A percentile compares a stretch with the other conserved stretches of the same genome.
Evolutionary conservation across 2,329 filamentous ascomycete genomes (phyloP).

Genomic region (Cercospora citrullina): DNA sequence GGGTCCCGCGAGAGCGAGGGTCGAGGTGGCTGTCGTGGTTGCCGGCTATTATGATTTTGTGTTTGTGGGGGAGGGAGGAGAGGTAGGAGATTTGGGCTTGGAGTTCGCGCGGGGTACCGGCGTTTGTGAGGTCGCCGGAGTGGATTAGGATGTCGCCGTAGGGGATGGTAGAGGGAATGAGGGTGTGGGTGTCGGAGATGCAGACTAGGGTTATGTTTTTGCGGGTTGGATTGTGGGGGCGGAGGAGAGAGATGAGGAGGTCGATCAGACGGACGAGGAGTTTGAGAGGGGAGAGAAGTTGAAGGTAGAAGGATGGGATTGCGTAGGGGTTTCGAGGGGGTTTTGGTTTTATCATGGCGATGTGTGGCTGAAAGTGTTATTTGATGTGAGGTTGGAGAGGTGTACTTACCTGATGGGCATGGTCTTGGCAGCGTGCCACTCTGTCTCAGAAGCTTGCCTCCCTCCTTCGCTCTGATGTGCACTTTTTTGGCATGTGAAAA

Average conservation of each 20-base stretch:
- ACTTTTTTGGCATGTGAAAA: too few relatives aligned
- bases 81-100: conserved; percentile 87
- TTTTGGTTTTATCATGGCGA: conserved; percentile 5
- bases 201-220: conserved; percentile 74
- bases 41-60: conserved; percentile 81
- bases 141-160: conserved; percentile 84
- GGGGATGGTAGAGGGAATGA: conserved; percentile 58
- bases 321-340: conserved; percentile 30
- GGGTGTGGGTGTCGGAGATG: conserved; percentile 84
- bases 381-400: not conserved
- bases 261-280: conserved; percentile 45
- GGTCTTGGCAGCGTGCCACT: not conserved
- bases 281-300: conserved; percentile 40
- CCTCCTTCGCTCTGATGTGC: not conserved
- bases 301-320: conserved; percentile 28
- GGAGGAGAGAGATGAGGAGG: conserved; percentile 62
- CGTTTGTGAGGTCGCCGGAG: conserved; percentile 78
- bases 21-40: conserved; percentile 92
- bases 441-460: not conserved
- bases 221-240: conserved; percentile 60
- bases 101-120: conserved; percentile 70
- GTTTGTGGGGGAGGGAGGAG: conserved; percentile 66
- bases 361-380: not conserved
- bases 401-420: not conserved
- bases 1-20: conserved; percentile 57